phyloP scores from a whole-genome alignment of 164 flowering plant species.

The Annona cherimola region DNA sequence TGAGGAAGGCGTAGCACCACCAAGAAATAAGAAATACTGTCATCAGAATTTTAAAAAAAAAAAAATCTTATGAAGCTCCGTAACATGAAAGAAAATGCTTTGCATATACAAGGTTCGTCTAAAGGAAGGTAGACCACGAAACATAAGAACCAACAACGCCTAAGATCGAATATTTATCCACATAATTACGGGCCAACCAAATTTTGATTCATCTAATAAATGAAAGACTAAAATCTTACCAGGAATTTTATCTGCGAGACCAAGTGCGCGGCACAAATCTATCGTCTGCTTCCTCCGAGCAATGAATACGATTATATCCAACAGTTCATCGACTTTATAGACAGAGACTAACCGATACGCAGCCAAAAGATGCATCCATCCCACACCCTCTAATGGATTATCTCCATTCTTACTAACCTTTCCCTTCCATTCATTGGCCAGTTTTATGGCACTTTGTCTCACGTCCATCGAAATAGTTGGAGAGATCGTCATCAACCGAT shows the following conservation, averaged over 20 bases:
- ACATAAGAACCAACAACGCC: too few relatives aligned
- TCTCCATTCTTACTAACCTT: slow-evolving; percentile 23
- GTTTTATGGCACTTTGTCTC: slow-evolving; percentile 37
- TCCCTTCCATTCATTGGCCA: slow-evolving; percentile 57
- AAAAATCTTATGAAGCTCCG: too few relatives aligned
- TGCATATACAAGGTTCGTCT: too few relatives aligned
- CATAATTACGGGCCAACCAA: too few relatives aligned
- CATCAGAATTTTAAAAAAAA: too few relatives aligned
- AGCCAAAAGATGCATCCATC: slow-evolving; percentile 48
- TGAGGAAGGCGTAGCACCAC: too few relatives aligned
- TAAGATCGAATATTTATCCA: too few relatives aligned
- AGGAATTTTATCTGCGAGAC: slow-evolving; percentile 31
- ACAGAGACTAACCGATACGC: slow-evolving; percentile 36
- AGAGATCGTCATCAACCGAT: slow-evolving; percentile 26
- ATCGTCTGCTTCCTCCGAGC: slow-evolving; percentile 34
- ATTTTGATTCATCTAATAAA: too few relatives aligned
- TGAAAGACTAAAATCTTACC: slow-evolving; percentile 23
- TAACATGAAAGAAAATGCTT: too few relatives aligned
- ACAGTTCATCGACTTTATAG: slow-evolving; percentile 33
- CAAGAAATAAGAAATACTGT: too few relatives aligned
- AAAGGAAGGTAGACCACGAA: too few relatives aligned
- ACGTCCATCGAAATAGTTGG: slow-evolving; percentile 16
- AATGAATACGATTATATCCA: slow-evolving; percentile 28
- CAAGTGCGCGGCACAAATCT: slow-evolving; percentile 36
- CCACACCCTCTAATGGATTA: slow-evolving; percentile 32